Evolutionary conservation across 1,284 basidiomycete genomes (phyloP), one percentile per base, ranked within the genome.

Genomic region (Chondrostereum purpureum): DNA sequence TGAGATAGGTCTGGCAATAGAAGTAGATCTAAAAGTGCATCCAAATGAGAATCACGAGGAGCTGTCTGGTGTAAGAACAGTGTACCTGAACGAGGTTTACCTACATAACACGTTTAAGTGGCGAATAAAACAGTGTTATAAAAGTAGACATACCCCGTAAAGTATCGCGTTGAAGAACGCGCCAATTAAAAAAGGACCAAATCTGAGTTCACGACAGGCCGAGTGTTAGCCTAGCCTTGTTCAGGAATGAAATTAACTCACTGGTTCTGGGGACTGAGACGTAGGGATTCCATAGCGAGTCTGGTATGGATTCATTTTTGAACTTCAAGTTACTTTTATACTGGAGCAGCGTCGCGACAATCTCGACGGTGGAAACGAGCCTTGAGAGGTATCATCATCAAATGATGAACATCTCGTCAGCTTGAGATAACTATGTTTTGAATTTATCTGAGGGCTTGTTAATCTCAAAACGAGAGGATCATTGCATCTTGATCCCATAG

Each of bases 151-250:
- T 40, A 54, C 53, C 39, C 53, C 53, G 35, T 49, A 52, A 14
- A 54, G 36, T 16, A 50, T 45, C 18, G 42, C 27, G 42, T 53
- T 55, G 38, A 54, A 36, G n/a, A 50, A 23, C 18, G 46, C 53
- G 31, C 52, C 52, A 34, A 54, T 45, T 23, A 55, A 45, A 44
- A 55, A 43, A 39, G 52, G 52, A 10, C 51, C 54, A 34, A 51
- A 49, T 16, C 51, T 53, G 17, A 14, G 38, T 37, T 36, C 22
- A 37, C 31, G 14, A 17, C 3, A 39, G 37, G 12, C 4, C 3
- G 14, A 39, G 37, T 12, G 12, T 12, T 18, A 39, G 19, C n/a
- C 14, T 3, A 39, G 8, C n/a, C n/a, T n/a, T n/a, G n/a, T n/a
- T n/a, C n/a, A 3, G 6, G 19, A 4, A 39, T 31, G 27, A 31